A percentile compares a stretch with the other conserved stretches of the same genome.
phyloP scores from a whole-genome alignment of 108 stramenopile genomes.

The Asterionellopsis glacialis region DNA sequence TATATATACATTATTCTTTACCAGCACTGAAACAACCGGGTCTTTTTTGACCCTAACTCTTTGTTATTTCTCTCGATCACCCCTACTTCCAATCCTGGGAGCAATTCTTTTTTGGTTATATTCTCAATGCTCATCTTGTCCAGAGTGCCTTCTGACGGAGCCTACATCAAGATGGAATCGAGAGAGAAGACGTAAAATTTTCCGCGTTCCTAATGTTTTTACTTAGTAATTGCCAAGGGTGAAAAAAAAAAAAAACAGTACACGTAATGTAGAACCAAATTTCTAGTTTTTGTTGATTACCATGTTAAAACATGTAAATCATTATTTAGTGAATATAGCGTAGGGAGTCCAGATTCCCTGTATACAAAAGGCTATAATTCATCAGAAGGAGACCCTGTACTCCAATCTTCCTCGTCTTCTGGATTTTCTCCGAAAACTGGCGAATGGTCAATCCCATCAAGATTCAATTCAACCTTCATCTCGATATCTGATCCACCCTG shows the following conservation, averaged over 20 bases:
- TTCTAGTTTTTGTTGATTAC: too few relatives aligned
- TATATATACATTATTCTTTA: too few relatives aligned
- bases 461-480: neutral
- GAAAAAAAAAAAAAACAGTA: too few relatives aligned
- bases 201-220: too few relatives aligned
- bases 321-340: neutral
- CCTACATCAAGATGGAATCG: too few relatives aligned
- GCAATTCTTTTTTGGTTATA: neutral
- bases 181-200: too few relatives aligned
- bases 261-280: too few relatives aligned
- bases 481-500: neutral
- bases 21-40: conserved; percentile 19
- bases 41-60: conserved; percentile 16
- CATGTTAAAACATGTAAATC: too few relatives aligned
- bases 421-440: neutral
- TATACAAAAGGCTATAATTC: neutral
- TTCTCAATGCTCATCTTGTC: too few relatives aligned
- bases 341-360: neutral
- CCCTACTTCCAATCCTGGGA: neutral
- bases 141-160: too few relatives aligned
- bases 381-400: neutral
- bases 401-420: neutral
- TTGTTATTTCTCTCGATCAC: conserved; percentile 41
- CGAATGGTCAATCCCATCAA: neutral
- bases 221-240: too few relatives aligned